Conservation (phyloP, 2,329 filamentous ascomycete genomes). For the Arthrobotrys sphaeroides region DNA sequence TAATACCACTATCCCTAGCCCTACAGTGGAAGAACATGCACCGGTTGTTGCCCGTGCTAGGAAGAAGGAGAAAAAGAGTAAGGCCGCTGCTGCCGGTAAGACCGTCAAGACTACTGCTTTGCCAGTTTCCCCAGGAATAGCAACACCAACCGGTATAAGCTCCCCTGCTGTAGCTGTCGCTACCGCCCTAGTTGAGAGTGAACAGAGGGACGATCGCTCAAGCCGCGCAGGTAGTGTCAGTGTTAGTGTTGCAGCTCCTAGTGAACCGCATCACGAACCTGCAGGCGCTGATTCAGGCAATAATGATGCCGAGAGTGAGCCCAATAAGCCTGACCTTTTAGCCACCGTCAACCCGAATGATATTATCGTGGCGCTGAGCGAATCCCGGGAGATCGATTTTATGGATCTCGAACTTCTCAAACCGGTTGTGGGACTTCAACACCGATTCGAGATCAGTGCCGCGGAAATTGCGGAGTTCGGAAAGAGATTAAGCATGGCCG, state of each 20-base stretch:
- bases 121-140: constrained; percentile 29
- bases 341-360: constrained; percentile 59
- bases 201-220: constrained; percentile 41
- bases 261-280: constrained; percentile 31
- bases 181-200: not conserved
- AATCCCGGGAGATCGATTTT: constrained; percentile 60
- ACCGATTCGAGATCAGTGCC: constrained; percentile 57
- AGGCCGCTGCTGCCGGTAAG: constrained; percentile 46
- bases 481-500: constrained; percentile 40
- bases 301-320: constrained; percentile 25
- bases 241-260: constrained; percentile 24
- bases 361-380: constrained; percentile 61
- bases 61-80: constrained; percentile 76
- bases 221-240: constrained; percentile 39
- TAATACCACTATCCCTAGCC: constrained; percentile 65
- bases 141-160: constrained; percentile 17
- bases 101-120: constrained; percentile 21
- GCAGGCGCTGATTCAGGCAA: constrained; percentile 11
- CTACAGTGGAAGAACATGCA: constrained; percentile 67
- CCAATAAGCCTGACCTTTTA: constrained; percentile 56
- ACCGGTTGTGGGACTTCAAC: constrained; percentile 59
- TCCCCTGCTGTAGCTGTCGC: not conserved
- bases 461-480: constrained; percentile 59
- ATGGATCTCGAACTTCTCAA: constrained; percentile 63
- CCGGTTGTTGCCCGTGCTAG: constrained; percentile 83